Evolutionary conservation across 495 filamentous ascomycete species (phyloP), one percentile per base, ranked within the genome.

Genomic region (Aspergillus campestris): DNA sequence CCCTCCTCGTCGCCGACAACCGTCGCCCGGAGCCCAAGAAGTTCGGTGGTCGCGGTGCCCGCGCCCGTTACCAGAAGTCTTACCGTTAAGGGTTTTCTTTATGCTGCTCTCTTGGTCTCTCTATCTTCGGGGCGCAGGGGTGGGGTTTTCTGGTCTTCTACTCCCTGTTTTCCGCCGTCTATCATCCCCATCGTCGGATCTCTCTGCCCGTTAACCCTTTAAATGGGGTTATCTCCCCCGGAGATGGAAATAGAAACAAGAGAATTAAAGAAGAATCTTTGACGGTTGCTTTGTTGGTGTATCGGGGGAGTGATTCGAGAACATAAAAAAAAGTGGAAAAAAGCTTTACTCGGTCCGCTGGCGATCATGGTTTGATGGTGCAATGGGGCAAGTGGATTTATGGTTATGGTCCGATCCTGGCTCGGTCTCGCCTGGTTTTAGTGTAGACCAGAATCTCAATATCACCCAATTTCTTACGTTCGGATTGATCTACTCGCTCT

Each of bases 1-100:
- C 87, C 66, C 78, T 98, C 51, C 82, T 98, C 57, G 92, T 98
- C 55, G 94, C 92, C 67, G 92, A 98, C 67, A 95, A 95, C 79
- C 79, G 91, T 57, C 86, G 92, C 51, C 84, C 85, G 66, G 87
- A 92, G 75, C 87, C 87, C 62, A 92, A 92, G 86, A 91, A 91
- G 76, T 90, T 92, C 70, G 73, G 77, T 67, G 68, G 69, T 63
- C 88, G 84, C 55, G 92, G 92, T 80, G 92, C 92, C 58, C 86
- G 92, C 60, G 77, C 92, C 62, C 82, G 89, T 64, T 98, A 90
- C 88, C 92, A 98, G 78, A 98, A 87, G 69, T 86, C 76, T 35
- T 86, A 84, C 73, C 77, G 79, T 79, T 83, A 74, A 72, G 58
- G 59, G 61, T 45, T 29, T 34, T 13, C 35, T 40, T 50, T 31